Conservation (phyloP, 2,329 filamentous ascomycete genomes). For the Ceratocystis destructans region DNA sequence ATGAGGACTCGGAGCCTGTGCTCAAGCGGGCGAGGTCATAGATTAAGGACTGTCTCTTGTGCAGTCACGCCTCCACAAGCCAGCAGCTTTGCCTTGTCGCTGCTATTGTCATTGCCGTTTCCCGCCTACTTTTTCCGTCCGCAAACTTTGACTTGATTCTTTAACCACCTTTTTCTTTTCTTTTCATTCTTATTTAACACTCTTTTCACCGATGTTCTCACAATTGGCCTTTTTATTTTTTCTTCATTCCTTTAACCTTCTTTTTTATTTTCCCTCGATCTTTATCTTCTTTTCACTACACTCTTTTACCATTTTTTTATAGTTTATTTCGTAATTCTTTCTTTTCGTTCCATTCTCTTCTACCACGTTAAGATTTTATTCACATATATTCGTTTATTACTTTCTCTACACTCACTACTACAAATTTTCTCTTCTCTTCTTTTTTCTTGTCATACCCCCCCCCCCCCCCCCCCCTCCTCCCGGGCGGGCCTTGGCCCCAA, state of each 20-base stretch:
- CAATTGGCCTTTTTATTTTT: neutral
- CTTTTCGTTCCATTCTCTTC: neutral
- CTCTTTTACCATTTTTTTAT: neutral
- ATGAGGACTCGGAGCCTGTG: slow-evolving; percentile 17
- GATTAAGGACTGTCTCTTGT: neutral
- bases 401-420: neutral
- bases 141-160: neutral
- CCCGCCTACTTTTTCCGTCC: neutral
- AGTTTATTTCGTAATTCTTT: neutral
- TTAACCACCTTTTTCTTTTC: neutral
- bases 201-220: neutral
- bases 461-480: neutral
- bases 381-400: neutral
- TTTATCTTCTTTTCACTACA: neutral
- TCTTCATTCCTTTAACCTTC: neutral
- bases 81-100: neutral
- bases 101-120: neutral
- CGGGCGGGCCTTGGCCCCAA: too few relatives aligned
- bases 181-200: neutral
- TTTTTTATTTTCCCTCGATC: neutral
- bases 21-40: slow-evolving; percentile 13
- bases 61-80: too few relatives aligned
- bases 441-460: neutral
- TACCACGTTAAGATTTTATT: neutral
- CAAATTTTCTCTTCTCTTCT: neutral